Conservation (phyloP, 257 asterid genomes). For the Scutellaria baicalensis region DNA sequence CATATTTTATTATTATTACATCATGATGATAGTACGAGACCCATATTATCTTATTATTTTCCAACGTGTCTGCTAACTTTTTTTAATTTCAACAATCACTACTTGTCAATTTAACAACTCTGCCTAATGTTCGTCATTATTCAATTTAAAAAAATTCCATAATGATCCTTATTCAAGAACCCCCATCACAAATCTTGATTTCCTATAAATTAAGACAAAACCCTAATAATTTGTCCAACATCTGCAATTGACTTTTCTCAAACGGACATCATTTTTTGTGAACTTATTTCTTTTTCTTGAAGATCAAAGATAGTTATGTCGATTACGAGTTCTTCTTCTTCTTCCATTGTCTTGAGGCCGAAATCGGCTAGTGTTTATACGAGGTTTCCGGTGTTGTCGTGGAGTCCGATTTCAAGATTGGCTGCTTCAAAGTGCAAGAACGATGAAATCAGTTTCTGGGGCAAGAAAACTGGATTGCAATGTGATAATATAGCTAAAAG, state of each 20-base stretch:
- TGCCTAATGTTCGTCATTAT: background rate
- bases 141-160: background rate
- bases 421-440: slow-evolving; percentile 15
- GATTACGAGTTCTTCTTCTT: slow-evolving; percentile 22
- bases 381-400: slow-evolving; percentile 11
- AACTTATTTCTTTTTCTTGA: background rate
- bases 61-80: background rate
- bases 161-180: background rate
- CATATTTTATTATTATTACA: background rate
- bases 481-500: background rate
- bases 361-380: background rate
- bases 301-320: slow-evolving; percentile 7
- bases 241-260: too few species aligned
- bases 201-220: slow-evolving; percentile 8
- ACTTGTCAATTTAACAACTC: background rate
- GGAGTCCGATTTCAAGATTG: slow-evolving; percentile 33
- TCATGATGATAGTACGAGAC: background rate
- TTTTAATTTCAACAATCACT: background rate
- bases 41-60: background rate
- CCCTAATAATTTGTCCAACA: background rate
- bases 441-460: slow-evolving; percentile 3
- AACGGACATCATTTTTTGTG: background rate
- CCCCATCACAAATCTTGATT: background rate
- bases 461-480: slow-evolving; percentile 2
- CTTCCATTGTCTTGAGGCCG: background rate